A percentile compares a stretch with the other conserved stretches of the same genome.
phyloP scores from a whole-genome alignment of 1,284 basidiomycete genomes.

The Stygiomarasmius scandens region DNA sequence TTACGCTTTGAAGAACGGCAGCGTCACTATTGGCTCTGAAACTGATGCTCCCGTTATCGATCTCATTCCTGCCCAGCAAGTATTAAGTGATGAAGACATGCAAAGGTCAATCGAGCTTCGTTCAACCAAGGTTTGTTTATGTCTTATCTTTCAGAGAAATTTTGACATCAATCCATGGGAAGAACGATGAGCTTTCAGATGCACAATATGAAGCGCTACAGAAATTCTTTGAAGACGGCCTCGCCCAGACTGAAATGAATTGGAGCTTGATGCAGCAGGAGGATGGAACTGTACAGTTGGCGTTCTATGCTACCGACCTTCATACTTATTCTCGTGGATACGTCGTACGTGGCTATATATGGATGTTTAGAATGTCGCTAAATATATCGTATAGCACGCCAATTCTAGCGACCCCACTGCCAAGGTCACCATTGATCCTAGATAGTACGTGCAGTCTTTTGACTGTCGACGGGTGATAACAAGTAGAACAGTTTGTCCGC shows the following conservation, averaged over 20 bases:
- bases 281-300: not conserved
- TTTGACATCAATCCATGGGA: not conserved
- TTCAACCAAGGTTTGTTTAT: not conserved
- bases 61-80: slow-evolving; percentile 1
- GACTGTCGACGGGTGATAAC: not conserved
- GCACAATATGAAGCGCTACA: slow-evolving; percentile 6
- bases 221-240: slow-evolving; percentile 1
- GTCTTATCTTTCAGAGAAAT: not conserved
- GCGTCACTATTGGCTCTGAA: not conserved
- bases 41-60: slow-evolving; percentile 1
- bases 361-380: not conserved
- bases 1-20: slow-evolving; percentile 2
- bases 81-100: slow-evolving; percentile 1
- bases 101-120: not conserved
- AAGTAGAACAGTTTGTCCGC: not conserved
- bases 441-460: not conserved
- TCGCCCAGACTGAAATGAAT: slow-evolving; percentile 11
- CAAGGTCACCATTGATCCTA: not conserved
- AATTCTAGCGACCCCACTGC: slow-evolving; percentile 1
- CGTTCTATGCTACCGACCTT: not conserved
- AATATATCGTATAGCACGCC: not conserved
- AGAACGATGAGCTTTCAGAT: slow-evolving; percentile 2
- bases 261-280: slow-evolving; percentile 1
- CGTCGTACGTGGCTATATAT: not conserved
- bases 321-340: slow-evolving; percentile 6